Percentiles rank a stretch among this genome's conserved stretches.
phyloP scores from a whole-genome alignment of 495 filamentous ascomycete species.

The Hypoxylon cercidicola region DNA sequence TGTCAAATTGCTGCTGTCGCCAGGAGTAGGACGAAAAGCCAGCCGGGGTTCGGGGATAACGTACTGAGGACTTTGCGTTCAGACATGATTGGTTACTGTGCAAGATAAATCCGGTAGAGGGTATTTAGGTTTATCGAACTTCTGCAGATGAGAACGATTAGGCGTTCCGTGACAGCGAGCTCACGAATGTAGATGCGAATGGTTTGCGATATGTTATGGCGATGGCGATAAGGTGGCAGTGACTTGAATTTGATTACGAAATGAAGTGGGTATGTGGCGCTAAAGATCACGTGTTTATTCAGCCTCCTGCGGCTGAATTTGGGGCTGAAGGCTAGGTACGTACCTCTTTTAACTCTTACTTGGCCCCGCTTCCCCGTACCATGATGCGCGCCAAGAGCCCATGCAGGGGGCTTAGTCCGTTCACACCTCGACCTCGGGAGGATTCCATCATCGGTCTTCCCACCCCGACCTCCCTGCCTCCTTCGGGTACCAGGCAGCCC shows the following conservation, averaged over 20 bases:
- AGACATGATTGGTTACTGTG: slow-evolving; percentile 71
- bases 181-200: slow-evolving; percentile 8
- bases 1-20: no score
- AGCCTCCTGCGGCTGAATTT: slow-evolving; percentile 40
- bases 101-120: neutral
- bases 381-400: slow-evolving; percentile 38
- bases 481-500: no score
- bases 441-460: neutral
- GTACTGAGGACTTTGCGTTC: slow-evolving; percentile 83
- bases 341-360: neutral
- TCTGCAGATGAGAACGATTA: neutral
- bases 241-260: neutral
- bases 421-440: neutral
- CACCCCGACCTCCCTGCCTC: neutral
- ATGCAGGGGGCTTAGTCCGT: slow-evolving; percentile 7
- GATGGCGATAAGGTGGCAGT: slow-evolving; percentile 4
- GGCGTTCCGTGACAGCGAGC: slow-evolving; percentile 3
- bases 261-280: slow-evolving; percentile 15
- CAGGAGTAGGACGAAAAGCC: slow-evolving; percentile 48
- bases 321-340: slow-evolving; percentile 12
- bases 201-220: neutral
- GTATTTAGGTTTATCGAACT: neutral
- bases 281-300: slow-evolving; percentile 25
- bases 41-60: slow-evolving; percentile 65
- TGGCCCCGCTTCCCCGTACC: slow-evolving; percentile 28